Percentiles rank a stretch among this genome's conserved stretches.
These are phyloP conservation scores for Metahyphopichia silvanorum DNA, from an alignment of 805 yeast species.

Conservation along the genomic window DNA sequence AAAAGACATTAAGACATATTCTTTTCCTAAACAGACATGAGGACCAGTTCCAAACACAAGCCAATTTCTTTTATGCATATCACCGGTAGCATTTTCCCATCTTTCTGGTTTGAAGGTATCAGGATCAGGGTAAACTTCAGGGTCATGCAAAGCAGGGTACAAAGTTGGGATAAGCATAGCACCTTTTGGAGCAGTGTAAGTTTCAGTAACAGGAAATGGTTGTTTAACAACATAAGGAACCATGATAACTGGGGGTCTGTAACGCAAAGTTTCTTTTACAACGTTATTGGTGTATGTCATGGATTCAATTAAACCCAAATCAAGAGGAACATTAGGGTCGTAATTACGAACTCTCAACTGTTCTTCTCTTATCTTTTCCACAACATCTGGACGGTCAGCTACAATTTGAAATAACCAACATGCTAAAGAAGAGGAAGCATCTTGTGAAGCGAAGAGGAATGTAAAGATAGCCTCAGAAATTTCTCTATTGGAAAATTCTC, in stretches of 20 bases:
- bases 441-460: constrained; percentile 95
- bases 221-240: constrained; percentile 94
- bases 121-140: constrained; percentile 93
- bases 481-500: constrained; percentile 86
- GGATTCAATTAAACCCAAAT: constrained; percentile 71
- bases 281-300: constrained; percentile 90
- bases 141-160: constrained; percentile 96
- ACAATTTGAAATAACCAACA: constrained; percentile 98
- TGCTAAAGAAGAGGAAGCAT: constrained; percentile 94
- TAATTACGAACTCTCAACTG: constrained; percentile 80
- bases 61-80: constrained; percentile 84
- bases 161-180: constrained; percentile 94
- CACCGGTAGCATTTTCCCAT: constrained; percentile 84
- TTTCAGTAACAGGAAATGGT: constrained; percentile 75
- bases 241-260: constrained; percentile 97
- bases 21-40: constrained; percentile 93
- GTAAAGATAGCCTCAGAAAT: constrained; percentile 97
- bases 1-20: constrained; percentile 86
- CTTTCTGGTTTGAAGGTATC: constrained; percentile 95
- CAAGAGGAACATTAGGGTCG: constrained; percentile 60
- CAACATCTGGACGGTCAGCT: constrained; percentile 93
- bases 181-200: constrained; percentile 93
- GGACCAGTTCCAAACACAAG: constrained; percentile 97
- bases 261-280: constrained; percentile 87
- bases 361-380: constrained; percentile 84